These are phyloP conservation scores for Calocybe cyanea DNA, from an alignment of 768 basidiomycete species.

Conservation along the genomic window DNA sequence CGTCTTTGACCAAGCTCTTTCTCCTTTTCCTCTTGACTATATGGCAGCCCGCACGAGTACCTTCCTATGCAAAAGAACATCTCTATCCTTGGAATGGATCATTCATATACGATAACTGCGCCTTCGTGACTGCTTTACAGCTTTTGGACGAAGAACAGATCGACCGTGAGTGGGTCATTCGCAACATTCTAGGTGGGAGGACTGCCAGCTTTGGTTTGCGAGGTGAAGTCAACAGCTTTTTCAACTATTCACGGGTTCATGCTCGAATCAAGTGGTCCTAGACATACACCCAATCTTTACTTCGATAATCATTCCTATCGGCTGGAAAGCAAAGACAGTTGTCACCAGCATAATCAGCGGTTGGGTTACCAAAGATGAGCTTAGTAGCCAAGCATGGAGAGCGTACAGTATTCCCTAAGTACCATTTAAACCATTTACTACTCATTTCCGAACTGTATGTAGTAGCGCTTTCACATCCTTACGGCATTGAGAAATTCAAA, in stretches of 20 bases:
- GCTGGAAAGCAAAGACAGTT: conserved; percentile 69
- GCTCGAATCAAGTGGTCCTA: conserved; percentile 71
- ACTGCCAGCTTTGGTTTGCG: conserved; percentile 83
- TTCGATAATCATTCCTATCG: conserved; percentile 66
- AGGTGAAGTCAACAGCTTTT: conserved; percentile 38
- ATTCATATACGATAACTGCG: conserved; percentile 19
- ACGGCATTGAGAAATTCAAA: too few relatives aligned
- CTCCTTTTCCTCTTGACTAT: conserved; percentile 79
- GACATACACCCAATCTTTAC: conserved; percentile 74
- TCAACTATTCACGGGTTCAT: too few relatives aligned
- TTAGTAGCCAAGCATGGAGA: conserved; percentile 66
- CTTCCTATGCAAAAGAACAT: conserved; percentile 20
- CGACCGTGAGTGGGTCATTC: conserved; percentile 80
- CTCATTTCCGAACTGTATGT: too few relatives aligned
- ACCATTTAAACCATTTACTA: too few relatives aligned
- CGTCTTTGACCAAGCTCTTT: conserved; percentile 80
- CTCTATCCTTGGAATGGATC: conserved; percentile 23
- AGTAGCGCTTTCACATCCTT: too few relatives aligned
- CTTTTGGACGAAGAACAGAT: conserved; percentile 69
- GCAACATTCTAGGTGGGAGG: conserved; percentile 83
- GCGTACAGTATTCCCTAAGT: conserved; percentile 81
- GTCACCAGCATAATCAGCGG: conserved; percentile 57
- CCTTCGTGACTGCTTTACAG: conserved; percentile 40
- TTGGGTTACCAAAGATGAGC: conserved; percentile 63
- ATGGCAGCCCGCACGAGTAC: conserved; percentile 56